These are phyloP conservation scores for Lachnellula cervina DNA, from an alignment of 2,329 filamentous ascomycete species.

Conservation along the genomic window DNA sequence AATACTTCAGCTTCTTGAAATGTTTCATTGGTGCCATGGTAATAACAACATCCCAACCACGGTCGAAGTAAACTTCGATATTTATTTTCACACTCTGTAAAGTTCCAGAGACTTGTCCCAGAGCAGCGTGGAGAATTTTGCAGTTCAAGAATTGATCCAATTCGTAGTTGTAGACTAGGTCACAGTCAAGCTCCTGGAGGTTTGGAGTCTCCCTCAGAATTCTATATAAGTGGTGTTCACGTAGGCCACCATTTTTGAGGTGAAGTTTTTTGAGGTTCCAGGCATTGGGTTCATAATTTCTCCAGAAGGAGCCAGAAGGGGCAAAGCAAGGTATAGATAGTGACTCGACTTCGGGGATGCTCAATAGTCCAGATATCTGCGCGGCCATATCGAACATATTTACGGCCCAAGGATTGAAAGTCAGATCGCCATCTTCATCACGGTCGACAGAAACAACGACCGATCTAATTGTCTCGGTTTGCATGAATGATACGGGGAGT, in stretches of 20 bases:
- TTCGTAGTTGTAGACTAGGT: conserved; percentile 5
- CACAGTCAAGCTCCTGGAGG: conserved; percentile 7
- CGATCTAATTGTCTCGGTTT: not conserved
- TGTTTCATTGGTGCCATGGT: conserved; percentile 5
- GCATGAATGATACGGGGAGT: not conserved
- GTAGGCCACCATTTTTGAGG: conserved; percentile 2
- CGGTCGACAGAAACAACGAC: not conserved
- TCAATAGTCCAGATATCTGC: not conserved
- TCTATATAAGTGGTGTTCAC: not conserved
- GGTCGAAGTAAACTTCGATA: not conserved
- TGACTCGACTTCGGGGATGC: not conserved
- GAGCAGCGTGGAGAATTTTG: not conserved
- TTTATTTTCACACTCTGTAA: not conserved
- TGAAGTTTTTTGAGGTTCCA: not conserved
- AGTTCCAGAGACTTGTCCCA: not conserved
- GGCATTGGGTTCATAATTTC: not conserved
- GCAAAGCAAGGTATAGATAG: not conserved
- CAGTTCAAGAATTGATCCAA: not conserved
- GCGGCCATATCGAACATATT: not conserved
- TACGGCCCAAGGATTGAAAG: not conserved
- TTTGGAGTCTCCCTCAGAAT: conserved; percentile 4
- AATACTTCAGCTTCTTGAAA: conserved; percentile 5
- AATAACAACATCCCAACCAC: not conserved
- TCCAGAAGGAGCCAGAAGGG: not conserved
- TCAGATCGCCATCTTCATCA: not conserved